Evolutionary conservation across 2,329 filamentous ascomycete species (phyloP), one percentile per base, ranked within the genome.

Genomic region (Pestalotiopsis sp.): DNA sequence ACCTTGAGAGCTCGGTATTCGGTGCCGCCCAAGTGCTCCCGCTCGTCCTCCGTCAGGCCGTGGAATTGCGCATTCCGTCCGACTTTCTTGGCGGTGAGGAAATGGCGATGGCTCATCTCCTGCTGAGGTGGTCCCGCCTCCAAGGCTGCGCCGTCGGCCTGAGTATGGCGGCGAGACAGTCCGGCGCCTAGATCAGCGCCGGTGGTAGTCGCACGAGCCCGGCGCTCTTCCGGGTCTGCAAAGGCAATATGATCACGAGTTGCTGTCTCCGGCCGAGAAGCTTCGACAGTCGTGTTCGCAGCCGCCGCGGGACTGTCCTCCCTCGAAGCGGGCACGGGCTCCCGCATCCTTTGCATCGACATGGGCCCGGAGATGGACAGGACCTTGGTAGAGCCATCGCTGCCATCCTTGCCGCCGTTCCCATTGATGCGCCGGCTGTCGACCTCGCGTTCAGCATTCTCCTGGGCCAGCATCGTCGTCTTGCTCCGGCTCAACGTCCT

Each of bases 1-100:
- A 87, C 77, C 20, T 80, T 80, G 23, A 88, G 79, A 57, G 86
- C 84, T 23, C 83, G 80, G 72, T 88, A 88, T 73, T 88, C 86
- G 59, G 83, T 83, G 4, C 86, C 86, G 23, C 86, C 86, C 2
- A 88, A 78, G 65, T 82, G 77, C 62, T 85, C 82, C 58, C 85
- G 80, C 72, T 88, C 82, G 23, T 81, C 80, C 36, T 81, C 80
- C 1, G 80, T 80, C n/a, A 88, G 74, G 41, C 82, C 80, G 72
- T 83, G 81, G 71, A 87, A 86, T 61, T 84, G 82, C 2, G 81
- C 84, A 71, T 86, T 87, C 25, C 84, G 78, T 3, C 81, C 80
- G 6, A 83, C 64, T 59, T 73, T 73, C 66, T 77, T 58, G 38
- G 68, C 36, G 7, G 68, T 69, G 7, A 71, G 57, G n/a, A 66